These are phyloP conservation scores for Tephrocybe rancida DNA, from an alignment of 768 basidiomycete genomes.

Conservation along the genomic window DNA sequence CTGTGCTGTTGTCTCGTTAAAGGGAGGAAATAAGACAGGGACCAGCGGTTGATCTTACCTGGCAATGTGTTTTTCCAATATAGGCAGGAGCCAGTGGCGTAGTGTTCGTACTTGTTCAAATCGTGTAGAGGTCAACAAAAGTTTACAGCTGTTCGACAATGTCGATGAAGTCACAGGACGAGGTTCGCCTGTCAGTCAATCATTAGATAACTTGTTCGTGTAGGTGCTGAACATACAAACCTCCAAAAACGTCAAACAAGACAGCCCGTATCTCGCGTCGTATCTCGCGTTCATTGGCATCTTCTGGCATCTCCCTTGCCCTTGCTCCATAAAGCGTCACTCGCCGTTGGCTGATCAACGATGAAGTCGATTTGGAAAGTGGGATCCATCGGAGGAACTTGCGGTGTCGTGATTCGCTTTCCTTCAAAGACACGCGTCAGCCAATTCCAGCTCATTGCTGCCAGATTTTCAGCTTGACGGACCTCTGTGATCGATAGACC, in stretches of 20 bases:
- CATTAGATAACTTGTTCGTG: conserved; percentile 3
- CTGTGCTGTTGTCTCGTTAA: conserved; percentile 14
- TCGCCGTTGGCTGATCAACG: conserved; percentile 69
- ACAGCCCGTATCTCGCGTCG: conserved; percentile 66
- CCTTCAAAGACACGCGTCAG: conserved; percentile 29
- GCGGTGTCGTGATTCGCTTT: conserved; percentile 61
- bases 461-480: conserved; percentile 13
- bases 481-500: conserved; percentile 61
- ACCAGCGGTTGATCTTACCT: conserved; percentile 37
- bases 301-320: conserved; percentile 71
- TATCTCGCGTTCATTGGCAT: conserved; percentile 68
- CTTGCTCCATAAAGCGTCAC: conserved; percentile 70
- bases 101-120: conserved; percentile 77
- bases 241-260: conserved; percentile 71
- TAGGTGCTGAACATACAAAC: conserved; percentile 30
- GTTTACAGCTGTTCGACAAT: conserved; percentile 45
- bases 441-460: conserved; percentile 8
- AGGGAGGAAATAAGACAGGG: not conserved
- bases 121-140: conserved; percentile 56
- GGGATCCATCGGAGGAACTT: conserved; percentile 75
- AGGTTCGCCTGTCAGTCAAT: conserved; percentile 30
- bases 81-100: conserved; percentile 75
- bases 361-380: conserved; percentile 56
- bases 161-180: conserved; percentile 31
- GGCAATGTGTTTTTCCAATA: conserved; percentile 54